phyloP scores from a whole-genome alignment of 345 rosid genomes.

The Lumnitzera racemosa region DNA sequence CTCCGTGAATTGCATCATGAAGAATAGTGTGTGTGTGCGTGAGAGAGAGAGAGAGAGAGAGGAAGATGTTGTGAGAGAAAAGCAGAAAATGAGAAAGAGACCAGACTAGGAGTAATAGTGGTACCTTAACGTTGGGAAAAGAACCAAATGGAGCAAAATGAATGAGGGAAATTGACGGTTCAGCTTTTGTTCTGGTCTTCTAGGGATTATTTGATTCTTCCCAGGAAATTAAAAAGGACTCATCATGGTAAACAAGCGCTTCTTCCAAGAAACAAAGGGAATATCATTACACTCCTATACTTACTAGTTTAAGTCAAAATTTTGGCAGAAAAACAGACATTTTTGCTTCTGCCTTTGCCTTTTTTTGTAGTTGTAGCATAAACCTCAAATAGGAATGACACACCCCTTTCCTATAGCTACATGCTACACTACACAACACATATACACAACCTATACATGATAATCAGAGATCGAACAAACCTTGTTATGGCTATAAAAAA shows the following conservation, averaged over 20 bases:
- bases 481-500: conserved; percentile 27
- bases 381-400: no score
- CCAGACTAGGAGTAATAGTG: conserved; percentile 42
- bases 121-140: conserved; percentile 53
- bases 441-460: no score
- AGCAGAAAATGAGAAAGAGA: conserved; percentile 52
- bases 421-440: no score
- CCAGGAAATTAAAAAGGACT: conserved; percentile 1
- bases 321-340: no score
- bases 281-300: background rate
- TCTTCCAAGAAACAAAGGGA: conserved; percentile 1
- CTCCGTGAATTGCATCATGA: conserved; percentile 64
- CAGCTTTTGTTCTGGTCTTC: conserved; percentile 10
- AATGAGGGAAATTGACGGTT: conserved; percentile 20
- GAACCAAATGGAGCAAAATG: conserved; percentile 21
- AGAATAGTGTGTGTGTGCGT: no score
- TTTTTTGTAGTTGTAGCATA: no score
- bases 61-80: background rate
- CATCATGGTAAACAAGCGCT: background rate
- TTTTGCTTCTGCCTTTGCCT: no score
- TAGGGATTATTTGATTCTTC: conserved; percentile 16
- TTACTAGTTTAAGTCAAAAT: background rate
- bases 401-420: no score
- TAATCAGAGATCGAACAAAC: background rate
- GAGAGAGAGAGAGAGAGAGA: conserved; percentile 4